Evolutionary conservation across 108 stramenopile species (phyloP).

Genomic region (Stephanodiscus minutulus): DNA sequence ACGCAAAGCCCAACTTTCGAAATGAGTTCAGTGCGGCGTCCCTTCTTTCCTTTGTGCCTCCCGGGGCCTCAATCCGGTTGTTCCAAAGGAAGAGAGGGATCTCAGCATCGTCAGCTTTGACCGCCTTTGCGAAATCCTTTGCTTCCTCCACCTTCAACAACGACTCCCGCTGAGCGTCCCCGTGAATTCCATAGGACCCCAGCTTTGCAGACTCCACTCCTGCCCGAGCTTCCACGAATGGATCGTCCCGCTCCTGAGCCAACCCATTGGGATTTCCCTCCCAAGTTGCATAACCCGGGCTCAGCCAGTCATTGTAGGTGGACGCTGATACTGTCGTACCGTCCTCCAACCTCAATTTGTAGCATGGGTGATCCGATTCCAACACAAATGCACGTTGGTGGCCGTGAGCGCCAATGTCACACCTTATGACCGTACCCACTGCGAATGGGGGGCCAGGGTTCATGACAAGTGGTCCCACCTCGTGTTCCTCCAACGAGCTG

Average conservation of each 20-base stretch:
- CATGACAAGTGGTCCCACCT: background rate
- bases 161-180: background rate
- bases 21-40: background rate
- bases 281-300: background rate
- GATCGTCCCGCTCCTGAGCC: background rate
- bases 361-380: background rate
- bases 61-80: background rate
- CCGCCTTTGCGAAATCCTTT: background rate
- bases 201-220: background rate
- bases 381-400: background rate
- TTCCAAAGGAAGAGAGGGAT: constrained; percentile 20
- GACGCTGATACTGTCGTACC: background rate
- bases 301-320: background rate
- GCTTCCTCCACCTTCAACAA: background rate
- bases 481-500: background rate
- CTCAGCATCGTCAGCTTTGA: constrained; percentile 21
- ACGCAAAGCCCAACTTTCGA: background rate
- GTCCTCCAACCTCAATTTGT: background rate
- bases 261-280: background rate
- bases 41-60: no score
- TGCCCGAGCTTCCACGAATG: background rate
- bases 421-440: background rate
- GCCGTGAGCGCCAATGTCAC: background rate
- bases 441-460: background rate
- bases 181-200: background rate